Evolutionary conservation across 306 rosid species (phyloP).

Genomic region (Alnus glutinosa): DNA sequence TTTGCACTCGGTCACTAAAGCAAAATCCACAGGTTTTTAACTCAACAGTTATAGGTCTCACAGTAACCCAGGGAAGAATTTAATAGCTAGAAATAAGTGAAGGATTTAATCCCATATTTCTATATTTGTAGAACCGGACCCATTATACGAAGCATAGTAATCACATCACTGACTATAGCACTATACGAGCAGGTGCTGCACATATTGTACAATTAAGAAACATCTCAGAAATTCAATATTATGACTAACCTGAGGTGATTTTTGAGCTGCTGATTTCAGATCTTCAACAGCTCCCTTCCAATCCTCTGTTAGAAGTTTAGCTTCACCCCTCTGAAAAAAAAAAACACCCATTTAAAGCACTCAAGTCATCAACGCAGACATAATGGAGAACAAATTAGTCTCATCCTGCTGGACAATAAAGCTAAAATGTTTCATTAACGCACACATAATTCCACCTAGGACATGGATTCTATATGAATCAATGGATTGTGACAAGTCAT

Average conservation of each 20-base stretch:
- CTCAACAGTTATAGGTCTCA: not conserved
- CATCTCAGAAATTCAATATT: slow-evolving; percentile 14
- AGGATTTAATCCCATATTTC: not conserved
- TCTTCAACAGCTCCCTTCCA: slow-evolving; percentile 99
- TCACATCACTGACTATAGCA: not conserved
- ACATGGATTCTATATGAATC: not conserved
- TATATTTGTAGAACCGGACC: not conserved
- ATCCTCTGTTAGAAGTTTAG: slow-evolving; percentile 88
- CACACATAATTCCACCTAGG: not conserved
- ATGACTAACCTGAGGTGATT: slow-evolving; percentile 79
- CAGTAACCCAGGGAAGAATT: not conserved
- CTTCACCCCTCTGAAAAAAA: slow-evolving; percentile 89
- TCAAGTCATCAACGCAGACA: not conserved
- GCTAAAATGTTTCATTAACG: not conserved
- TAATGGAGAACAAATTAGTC: not conserved
- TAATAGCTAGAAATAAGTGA: not conserved
- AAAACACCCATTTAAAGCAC: slow-evolving; percentile 21
- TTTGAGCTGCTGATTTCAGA: slow-evolving; percentile 87
- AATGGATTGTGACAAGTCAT: not conserved
- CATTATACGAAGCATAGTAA: not conserved
- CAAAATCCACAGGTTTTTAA: not conserved
- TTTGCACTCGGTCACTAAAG: not conserved
- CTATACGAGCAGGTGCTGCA: not conserved
- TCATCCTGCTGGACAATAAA: slow-evolving; percentile 14
- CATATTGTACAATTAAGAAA: not conserved